Conservation (phyloP, 176 grass and related monocot genomes). For the Carex cristatella region DNA sequence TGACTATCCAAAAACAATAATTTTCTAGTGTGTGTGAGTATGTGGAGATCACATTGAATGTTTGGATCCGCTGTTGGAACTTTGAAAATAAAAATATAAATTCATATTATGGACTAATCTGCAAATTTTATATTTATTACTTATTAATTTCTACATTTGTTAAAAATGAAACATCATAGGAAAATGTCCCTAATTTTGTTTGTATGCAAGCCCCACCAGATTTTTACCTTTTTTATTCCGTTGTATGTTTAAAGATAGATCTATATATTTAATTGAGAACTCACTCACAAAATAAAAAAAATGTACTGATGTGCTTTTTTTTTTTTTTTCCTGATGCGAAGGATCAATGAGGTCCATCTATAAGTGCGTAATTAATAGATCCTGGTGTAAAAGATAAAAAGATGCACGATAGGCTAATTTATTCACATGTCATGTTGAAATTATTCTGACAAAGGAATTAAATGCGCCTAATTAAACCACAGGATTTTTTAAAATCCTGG, state of each 20-base stretch:
- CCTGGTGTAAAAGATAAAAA: neutral
- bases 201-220: neutral
- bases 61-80: too few relatives aligned
- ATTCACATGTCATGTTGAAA: slow-evolving; percentile 17
- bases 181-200: neutral
- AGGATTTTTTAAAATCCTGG: neutral
- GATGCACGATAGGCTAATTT: neutral
- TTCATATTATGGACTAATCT: too few relatives aligned
- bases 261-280: neutral
- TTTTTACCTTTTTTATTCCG: neutral
- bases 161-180: too few relatives aligned
- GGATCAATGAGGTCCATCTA: neutral
- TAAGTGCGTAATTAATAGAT: slow-evolving; percentile 15
- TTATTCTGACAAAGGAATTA: neutral
- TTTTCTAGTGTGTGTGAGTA: too few relatives aligned
- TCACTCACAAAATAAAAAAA: neutral
- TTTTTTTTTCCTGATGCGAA: neutral
- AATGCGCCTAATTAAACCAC: slow-evolving; percentile 6
- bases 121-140: too few relatives aligned
- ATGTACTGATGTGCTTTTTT: neutral
- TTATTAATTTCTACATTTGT: too few relatives aligned
- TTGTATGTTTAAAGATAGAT: neutral
- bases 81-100: too few relatives aligned
- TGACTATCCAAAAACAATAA: too few relatives aligned
- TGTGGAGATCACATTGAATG: too few relatives aligned